Evolutionary conservation across 2,329 filamentous ascomycete genomes (phyloP), one percentile per base, ranked within the genome.

Genomic region (Fusarium nurragi): DNA sequence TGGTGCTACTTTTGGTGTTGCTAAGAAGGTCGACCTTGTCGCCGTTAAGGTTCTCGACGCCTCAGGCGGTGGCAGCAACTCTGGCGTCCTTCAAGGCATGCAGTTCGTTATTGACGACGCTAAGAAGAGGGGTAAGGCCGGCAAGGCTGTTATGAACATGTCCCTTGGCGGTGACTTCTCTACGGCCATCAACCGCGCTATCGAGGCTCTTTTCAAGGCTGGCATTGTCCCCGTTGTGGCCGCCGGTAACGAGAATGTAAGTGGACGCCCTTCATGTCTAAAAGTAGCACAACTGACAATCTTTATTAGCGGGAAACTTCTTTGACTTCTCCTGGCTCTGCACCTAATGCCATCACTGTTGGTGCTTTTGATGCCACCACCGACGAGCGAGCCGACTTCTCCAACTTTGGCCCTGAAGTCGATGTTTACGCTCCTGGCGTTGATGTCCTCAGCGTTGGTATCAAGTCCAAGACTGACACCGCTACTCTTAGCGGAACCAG

Each of bases 141-240:
- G 84, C 70, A 86, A 84, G 71, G 80, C 83, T 54, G 82, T 88
- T 67, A 83, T 88, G 80, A 88, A 88, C 80, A 86, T 88, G 84
- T 88, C 86, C 5, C 80, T 88, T 19, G 85, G 85, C 56, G 84
- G 85, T 25, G 73, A 76, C 55, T 71, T 66, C 38, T 86, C 83
- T 9, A 58, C 68, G 3, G 81, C 84, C 22, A 73, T 87, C 73
- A 88, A 88, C 78, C 73, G 77, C n/a, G 85, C 84, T 69, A 82
- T 87, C 57, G 74, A 83, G 67, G 77, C 76, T 36, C 73, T 87
- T 40, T 77, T 78, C 64, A 74, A 77, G 4, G 81, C 80, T 11
- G 85, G 85, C 40, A 75, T 88, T 60, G 83, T 87, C 48, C 81
- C 84, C 46, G 80, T 87, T 54, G 85, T 87, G n/a, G 84, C 86